Conservation (phyloP, 176 grass and related monocot species). For the Oryza brachyantha region DNA sequence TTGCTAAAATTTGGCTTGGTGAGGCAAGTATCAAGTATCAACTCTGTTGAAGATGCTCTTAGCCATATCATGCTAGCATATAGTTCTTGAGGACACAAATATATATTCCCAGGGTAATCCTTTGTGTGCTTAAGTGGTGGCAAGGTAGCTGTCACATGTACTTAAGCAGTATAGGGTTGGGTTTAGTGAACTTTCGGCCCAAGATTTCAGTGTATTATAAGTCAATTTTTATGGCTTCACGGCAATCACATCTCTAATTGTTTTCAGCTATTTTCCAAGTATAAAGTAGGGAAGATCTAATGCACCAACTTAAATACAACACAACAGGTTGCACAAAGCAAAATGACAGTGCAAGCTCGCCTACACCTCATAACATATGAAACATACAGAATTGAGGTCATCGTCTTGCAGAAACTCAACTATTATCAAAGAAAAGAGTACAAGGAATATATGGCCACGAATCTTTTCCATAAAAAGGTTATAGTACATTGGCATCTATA, state of each 20-base stretch:
- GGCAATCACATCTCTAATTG: not conserved
- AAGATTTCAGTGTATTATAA: not conserved
- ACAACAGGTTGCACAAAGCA: not conserved
- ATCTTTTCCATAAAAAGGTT: not conserved
- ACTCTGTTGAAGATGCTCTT: too few species aligned
- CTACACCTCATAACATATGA: not conserved
- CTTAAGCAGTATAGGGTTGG: not conserved
- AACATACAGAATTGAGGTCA: not conserved
- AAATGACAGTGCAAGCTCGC: not conserved
- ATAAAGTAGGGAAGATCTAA: not conserved
- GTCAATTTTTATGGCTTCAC: conserved; percentile 2
- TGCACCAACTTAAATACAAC: not conserved
- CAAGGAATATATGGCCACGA: not conserved
- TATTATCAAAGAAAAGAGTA: not conserved
- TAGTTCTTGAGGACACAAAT: not conserved
- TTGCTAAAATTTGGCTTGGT: too few species aligned
- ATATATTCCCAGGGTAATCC: not conserved
- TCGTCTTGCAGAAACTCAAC: not conserved
- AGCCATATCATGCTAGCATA: not conserved
- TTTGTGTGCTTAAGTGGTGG: not conserved
- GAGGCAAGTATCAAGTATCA: too few species aligned
- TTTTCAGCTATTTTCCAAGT: conserved; percentile 5
- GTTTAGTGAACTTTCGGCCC: not conserved
- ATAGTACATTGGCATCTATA: not conserved
- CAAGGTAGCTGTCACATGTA: not conserved